A percentile compares a stretch with the other conserved stretches of the same genome.
These are phyloP conservation scores for Epicoccum nigrum DNA, from an alignment of 2,329 filamentous ascomycete species.

Conservation along the genomic window DNA sequence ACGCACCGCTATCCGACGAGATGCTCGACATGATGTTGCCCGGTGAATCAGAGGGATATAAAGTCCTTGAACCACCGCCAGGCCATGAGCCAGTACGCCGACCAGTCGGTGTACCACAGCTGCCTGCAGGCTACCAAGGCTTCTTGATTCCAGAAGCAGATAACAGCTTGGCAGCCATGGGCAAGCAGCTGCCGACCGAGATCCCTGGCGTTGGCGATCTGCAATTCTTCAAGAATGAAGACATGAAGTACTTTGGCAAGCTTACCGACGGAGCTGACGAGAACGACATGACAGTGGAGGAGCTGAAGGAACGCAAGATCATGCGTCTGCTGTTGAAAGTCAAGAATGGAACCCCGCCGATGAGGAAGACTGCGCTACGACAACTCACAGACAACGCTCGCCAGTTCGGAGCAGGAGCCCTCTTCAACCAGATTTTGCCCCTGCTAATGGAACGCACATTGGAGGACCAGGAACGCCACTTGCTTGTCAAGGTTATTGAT, in stretches of 20 bases:
- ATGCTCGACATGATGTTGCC: constrained; percentile 92
- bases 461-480: constrained; percentile 96
- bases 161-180: constrained; percentile 73
- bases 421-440: constrained; percentile 97
- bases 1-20: constrained; percentile 86
- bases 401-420: constrained; percentile 88
- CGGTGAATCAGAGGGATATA: constrained; percentile 87
- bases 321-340: constrained; percentile 97
- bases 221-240: constrained; percentile 97
- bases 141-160: constrained; percentile 99
- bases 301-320: constrained; percentile 97
- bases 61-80: constrained; percentile 85
- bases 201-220: constrained; percentile 95
- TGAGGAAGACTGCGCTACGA: constrained; percentile 96
- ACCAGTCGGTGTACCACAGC: constrained; percentile 77
- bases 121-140: constrained; percentile 71
- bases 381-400: constrained; percentile 97
- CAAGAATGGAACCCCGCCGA: constrained; percentile 98
- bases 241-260: constrained; percentile 99
- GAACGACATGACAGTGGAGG: constrained; percentile 88
- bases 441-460: constrained; percentile 97
- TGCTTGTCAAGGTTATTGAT: constrained; percentile 98
- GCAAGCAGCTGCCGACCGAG: constrained; percentile 91
- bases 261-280: constrained; percentile 93
- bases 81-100: constrained; percentile 83